Base-by-base conservation (phyloP, 169 alveolate species). In the Ichthyophthirius multifiliis region DNA sequence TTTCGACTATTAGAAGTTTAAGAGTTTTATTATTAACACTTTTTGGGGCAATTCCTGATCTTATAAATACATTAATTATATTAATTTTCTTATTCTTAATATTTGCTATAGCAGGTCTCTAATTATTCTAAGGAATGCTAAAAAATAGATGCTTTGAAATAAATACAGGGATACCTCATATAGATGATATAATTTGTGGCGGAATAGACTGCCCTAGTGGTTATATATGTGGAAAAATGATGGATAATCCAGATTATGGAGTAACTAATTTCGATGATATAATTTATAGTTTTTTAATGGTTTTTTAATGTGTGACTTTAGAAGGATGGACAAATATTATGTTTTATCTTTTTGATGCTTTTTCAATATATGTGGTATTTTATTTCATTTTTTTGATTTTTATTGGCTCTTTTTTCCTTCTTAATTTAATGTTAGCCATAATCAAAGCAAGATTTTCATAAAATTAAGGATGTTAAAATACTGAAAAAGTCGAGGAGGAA, bases 1-100 rank as follows among this genome's bases (percentile, higher is more conserved):
- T 93, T 34, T 90, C 94, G 32, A 75, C 91, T 32, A 81, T 93
- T 31, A 84, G 90, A 76, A 94, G 94, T n/a, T 71, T 93, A 27
- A 85, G 91, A 77, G 81, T 89, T 27, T 27, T 55, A 12, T 27
- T 55, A 55, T 71, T 46, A 43, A 73, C 88, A 12, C 67, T 85
- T 15, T 63, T 81, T 35, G 44, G 63, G 23, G 78, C 91, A 2
- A 43, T 81, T n/a, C 73, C 55, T 13, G 67, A 78, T 43, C 73
- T 85, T 4, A 34, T 75, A 2, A 73, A 62, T 67, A 63, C 87
- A 4, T 15, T 81, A n/a, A 43, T 81, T 41, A 62, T 85, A 20
- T 75, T 85, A 32, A 45, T 74, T 6, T 85, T 85, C 64, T 63
- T 83, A 43, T 77, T 71, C 63, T 46, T 79, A 4, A 64, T 85